These are phyloP conservation scores for Thinopyrum elongatum DNA, from an alignment of 176 grass and related monocot genomes.

Conservation along the genomic window DNA sequence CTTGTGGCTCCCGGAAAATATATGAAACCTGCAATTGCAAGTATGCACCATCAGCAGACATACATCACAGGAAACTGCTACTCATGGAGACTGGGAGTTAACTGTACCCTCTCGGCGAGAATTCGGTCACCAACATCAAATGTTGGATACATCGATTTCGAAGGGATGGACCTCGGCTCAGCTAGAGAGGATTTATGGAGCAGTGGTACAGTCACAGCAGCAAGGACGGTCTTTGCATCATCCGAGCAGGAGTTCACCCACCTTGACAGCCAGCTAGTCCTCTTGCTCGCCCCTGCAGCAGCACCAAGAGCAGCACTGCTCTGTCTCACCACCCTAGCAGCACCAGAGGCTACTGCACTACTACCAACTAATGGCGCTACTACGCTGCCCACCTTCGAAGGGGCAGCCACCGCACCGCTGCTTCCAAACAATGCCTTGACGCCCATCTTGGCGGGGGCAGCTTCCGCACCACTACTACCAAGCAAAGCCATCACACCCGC, in stretches of 20 bases:
- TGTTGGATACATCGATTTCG: constrained; percentile 92
- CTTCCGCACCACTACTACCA: not conserved
- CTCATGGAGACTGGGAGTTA: not conserved
- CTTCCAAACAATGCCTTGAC: constrained; percentile 6
- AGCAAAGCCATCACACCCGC: constrained; percentile 21
- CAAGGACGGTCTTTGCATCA: constrained; percentile 79
- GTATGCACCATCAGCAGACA: constrained; percentile 7
- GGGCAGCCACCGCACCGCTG: constrained; percentile 11
- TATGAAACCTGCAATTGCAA: constrained; percentile 69
- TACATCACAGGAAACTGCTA: not conserved
- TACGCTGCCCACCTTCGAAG: constrained; percentile 34
- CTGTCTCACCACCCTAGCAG: constrained; percentile 31
- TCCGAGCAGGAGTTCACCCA: constrained; percentile 85
- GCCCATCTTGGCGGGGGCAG: constrained; percentile 39
- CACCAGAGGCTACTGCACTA: not conserved
- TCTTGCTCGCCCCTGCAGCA: constrained; percentile 29
- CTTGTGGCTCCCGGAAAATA: constrained; percentile 72
- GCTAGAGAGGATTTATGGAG: constrained; percentile 72
- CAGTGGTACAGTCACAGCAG: constrained; percentile 78
- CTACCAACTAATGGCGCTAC: constrained; percentile 12
- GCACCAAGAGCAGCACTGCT: constrained; percentile 17
- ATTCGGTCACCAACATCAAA: constrained; percentile 96
- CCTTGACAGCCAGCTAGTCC: constrained; percentile 69
- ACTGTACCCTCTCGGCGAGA: constrained; percentile 83
- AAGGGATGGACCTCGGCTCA: constrained; percentile 87